Evolutionary conservation across 1,284 basidiomycete species (phyloP).

Genomic region (Irpex sp.): DNA sequence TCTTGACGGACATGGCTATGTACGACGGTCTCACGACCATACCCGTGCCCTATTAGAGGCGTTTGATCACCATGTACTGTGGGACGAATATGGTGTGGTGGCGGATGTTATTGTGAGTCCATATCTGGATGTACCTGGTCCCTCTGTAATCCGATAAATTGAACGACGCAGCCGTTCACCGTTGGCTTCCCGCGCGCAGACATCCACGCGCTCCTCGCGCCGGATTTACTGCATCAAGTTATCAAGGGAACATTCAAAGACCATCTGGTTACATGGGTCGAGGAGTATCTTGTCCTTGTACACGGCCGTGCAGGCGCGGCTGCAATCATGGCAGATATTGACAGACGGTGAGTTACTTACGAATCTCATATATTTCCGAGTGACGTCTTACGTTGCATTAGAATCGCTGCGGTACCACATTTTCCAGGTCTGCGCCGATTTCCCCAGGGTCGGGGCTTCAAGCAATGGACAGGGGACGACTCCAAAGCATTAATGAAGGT

Average conservation of each 20-base stretch:
- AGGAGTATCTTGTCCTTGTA: slow-evolving; percentile 14
- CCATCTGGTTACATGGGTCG: slow-evolving; percentile 23
- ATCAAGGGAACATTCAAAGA: slow-evolving; percentile 19
- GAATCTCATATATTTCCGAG: too few species aligned
- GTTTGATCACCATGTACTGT: too few species aligned
- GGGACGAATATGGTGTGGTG: too few species aligned
- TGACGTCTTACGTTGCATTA: too few species aligned
- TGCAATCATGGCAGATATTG: not conserved
- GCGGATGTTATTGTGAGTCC: too few species aligned
- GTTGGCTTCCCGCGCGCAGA: slow-evolving; percentile 8
- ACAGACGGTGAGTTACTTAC: not conserved
- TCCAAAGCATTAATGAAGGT: slow-evolving; percentile 19
- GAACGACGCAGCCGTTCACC: not conserved
- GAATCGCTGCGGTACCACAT: not conserved
- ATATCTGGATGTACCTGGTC: too few species aligned
- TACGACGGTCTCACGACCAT: not conserved
- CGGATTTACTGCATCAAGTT: slow-evolving; percentile 10
- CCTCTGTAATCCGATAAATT: too few species aligned
- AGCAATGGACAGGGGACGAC: slow-evolving; percentile 20
- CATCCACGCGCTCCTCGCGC: slow-evolving; percentile 9
- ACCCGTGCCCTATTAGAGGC: too few species aligned
- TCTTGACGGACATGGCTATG: not conserved
- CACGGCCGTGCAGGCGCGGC: slow-evolving; percentile 6
- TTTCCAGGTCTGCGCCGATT: slow-evolving; percentile 13
- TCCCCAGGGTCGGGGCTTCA: slow-evolving; percentile 16